These are phyloP conservation scores for Gossypium lobatum DNA, from an alignment of 441 rosid species.

Conservation along the genomic window DNA sequence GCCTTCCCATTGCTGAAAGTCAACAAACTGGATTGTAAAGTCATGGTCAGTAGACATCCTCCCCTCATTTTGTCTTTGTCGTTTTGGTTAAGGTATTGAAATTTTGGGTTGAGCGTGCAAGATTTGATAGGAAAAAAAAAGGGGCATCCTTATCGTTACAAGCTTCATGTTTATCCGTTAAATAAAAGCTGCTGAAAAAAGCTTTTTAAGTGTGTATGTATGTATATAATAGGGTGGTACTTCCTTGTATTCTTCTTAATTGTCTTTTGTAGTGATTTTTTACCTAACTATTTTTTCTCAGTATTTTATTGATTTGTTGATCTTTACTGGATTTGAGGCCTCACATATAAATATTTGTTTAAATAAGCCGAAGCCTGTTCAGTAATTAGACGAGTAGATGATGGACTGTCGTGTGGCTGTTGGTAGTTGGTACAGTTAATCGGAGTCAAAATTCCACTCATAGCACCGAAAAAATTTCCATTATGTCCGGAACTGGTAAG, in stretches of 20 bases:
- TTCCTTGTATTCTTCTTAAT: background rate
- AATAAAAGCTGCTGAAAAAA: background rate
- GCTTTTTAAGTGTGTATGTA: background rate
- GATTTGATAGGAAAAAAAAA: background rate
- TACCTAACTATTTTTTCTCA: background rate
- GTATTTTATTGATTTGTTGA: background rate
- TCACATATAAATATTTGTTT: background rate
- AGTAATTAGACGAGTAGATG: background rate
- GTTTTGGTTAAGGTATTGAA: background rate
- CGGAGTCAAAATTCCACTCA: background rate
- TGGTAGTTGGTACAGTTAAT: background rate
- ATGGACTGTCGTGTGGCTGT: background rate
- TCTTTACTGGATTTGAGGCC: background rate
- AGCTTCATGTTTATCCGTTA: background rate
- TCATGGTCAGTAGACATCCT: background rate
- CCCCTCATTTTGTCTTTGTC: background rate
- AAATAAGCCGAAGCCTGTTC: background rate
- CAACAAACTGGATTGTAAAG: background rate
- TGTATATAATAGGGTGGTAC: background rate
- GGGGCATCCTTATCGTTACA: background rate
- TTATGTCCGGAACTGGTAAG: background rate
- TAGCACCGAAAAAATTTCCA: background rate
- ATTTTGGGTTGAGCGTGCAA: background rate
- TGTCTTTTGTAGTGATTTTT: background rate
- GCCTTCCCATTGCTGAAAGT: slow-evolving; percentile 1